A percentile compares a stretch with the other conserved stretches of the same genome.
phyloP scores from a whole-genome alignment of 768 basidiomycete species.

The Phanerochaete sordida region DNA sequence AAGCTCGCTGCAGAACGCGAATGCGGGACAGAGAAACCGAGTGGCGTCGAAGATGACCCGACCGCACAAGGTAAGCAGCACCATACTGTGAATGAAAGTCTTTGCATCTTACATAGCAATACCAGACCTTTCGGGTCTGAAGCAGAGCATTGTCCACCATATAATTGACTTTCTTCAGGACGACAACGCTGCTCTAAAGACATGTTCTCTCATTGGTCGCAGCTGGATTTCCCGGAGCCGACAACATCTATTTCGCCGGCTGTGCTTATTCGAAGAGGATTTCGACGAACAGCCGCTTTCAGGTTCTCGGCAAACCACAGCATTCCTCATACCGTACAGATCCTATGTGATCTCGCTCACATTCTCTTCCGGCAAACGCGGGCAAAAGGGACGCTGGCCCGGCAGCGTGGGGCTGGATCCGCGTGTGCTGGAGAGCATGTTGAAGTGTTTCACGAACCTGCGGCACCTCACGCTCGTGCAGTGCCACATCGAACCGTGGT shows the following conservation, averaged over 20 bases:
- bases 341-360: too few relatives aligned
- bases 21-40: too few relatives aligned
- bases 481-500: not conserved
- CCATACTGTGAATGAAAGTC: too few relatives aligned
- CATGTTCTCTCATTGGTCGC: not conserved
- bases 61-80: too few relatives aligned
- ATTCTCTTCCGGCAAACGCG: not conserved
- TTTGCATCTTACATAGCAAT: too few relatives aligned
- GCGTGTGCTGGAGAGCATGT: not conserved
- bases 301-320: not conserved
- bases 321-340: too few relatives aligned
- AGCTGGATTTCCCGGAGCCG: not conserved
- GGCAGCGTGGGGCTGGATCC: not conserved
- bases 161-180: not conserved
- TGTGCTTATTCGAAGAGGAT: not conserved
- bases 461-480: not conserved
- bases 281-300: too few relatives aligned
- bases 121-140: not conserved
- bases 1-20: too few relatives aligned
- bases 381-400: not conserved
- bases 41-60: too few relatives aligned
- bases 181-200: not conserved
- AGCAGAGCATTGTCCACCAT: not conserved
- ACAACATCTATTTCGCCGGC: not conserved
- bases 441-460: not conserved